Conservation (phyloP, 768 basidiomycete genomes). For the Auricularia auricula-judae region DNA sequence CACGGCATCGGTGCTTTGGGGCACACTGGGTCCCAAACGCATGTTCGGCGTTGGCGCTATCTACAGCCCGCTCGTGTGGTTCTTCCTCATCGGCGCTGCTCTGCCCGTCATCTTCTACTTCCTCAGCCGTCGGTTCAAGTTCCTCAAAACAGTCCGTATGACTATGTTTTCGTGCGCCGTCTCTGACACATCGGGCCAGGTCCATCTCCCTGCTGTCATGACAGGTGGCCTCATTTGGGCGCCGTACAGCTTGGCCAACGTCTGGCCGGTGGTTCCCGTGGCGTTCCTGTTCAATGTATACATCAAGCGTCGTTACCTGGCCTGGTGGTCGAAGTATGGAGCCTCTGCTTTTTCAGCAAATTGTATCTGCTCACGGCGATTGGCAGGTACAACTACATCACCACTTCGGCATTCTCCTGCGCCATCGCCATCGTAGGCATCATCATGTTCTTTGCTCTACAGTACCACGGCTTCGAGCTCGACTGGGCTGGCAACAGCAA, state of each 20-base stretch:
- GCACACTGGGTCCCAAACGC: conserved; percentile 22
- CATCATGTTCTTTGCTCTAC: conserved; percentile 26
- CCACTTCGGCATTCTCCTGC: conserved; percentile 20
- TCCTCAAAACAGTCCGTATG: conserved; percentile 1
- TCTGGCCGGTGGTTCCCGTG: conserved; percentile 14
- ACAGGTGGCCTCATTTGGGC: conserved; percentile 15
- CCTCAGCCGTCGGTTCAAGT: conserved; percentile 18
- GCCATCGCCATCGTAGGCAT: conserved; percentile 26
- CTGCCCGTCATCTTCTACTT: conserved; percentile 24
- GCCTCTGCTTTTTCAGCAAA: background rate
- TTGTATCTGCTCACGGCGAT: background rate
- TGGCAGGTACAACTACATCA: conserved; percentile 23
- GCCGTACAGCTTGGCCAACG: conserved; percentile 14
- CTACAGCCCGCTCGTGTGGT: conserved; percentile 19
- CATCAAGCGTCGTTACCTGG: conserved; percentile 16
- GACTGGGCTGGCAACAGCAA: conserved; percentile 22
- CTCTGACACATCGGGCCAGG: conserved; percentile 8
- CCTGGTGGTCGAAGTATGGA: conserved; percentile 16
- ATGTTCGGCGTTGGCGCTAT: conserved; percentile 24
- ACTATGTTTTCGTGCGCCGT: background rate
- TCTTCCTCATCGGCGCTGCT: conserved; percentile 26
- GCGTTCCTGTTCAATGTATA: conserved; percentile 16
- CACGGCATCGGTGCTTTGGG: conserved; percentile 26
- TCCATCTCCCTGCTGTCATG: conserved; percentile 19
- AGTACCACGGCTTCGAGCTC: conserved; percentile 11